phyloP scores from a whole-genome alignment of 1,284 basidiomycete species.

The Fistulinella staudtii region DNA sequence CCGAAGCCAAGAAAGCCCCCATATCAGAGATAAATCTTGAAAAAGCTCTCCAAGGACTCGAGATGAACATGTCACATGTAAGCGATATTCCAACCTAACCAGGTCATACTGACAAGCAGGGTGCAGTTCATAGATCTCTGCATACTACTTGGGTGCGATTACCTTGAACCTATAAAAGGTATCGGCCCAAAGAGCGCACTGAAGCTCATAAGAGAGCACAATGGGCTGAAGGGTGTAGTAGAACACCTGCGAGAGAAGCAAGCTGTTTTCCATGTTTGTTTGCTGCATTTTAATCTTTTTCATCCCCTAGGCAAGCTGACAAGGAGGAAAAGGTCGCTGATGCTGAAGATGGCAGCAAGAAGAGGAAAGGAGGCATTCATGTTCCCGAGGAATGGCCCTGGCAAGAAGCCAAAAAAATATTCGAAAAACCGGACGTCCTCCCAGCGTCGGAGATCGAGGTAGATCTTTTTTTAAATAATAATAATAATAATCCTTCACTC shows the following conservation, averaged over 20 bases:
- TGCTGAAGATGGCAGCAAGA: slow-evolving; percentile 38
- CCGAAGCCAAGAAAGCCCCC: slow-evolving; percentile 98
- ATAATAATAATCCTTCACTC: not conserved
- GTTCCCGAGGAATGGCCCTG: slow-evolving; percentile 96
- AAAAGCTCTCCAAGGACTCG: slow-evolving; percentile 81
- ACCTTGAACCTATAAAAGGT: slow-evolving; percentile 94
- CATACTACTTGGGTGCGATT: slow-evolving; percentile 96
- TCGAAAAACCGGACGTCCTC: slow-evolving; percentile 84
- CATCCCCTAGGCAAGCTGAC: slow-evolving; percentile 38
- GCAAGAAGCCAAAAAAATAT: slow-evolving; percentile 91
- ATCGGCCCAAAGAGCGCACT: slow-evolving; percentile 95
- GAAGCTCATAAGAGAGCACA: slow-evolving; percentile 88
- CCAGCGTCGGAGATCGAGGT: slow-evolving; percentile 89
- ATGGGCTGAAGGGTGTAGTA: slow-evolving; percentile 78
- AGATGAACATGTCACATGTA: slow-evolving; percentile 91
- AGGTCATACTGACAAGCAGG: slow-evolving; percentile 5
- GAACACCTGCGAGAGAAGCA: slow-evolving; percentile 80
- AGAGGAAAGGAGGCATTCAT: slow-evolving; percentile 67
- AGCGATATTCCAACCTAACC: slow-evolving; percentile 2
- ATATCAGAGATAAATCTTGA: slow-evolving; percentile 90
- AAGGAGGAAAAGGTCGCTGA: slow-evolving; percentile 53
- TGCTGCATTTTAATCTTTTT: slow-evolving; percentile 1
- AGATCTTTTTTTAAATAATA: slow-evolving; percentile 14
- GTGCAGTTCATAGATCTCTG: slow-evolving; percentile 93
- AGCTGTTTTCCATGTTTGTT: slow-evolving; percentile 21